phyloP scores from a whole-genome alignment of 495 filamentous ascomycete species.

The Amorphotheca resinae region DNA sequence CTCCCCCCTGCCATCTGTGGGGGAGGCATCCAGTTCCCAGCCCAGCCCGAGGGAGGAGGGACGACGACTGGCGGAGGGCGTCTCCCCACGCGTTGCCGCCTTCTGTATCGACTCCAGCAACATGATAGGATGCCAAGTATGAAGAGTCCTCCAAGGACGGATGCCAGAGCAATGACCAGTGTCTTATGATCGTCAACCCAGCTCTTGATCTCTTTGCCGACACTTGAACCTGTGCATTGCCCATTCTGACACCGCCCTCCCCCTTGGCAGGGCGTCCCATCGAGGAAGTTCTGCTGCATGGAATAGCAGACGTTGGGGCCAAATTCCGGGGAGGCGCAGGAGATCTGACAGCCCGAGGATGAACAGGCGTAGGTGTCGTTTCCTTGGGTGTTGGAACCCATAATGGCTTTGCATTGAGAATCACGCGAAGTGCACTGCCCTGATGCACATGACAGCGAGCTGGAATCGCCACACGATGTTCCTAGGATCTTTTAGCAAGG shows the following conservation, averaged over 20 bases:
- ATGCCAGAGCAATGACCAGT: slow-evolving; percentile 62
- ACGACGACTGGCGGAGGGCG: background rate
- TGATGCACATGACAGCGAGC: slow-evolving; percentile 66
- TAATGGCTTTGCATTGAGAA: slow-evolving; percentile 74
- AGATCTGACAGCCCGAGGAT: slow-evolving; percentile 55
- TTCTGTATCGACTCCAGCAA: slow-evolving; percentile 42
- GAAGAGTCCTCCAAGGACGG: slow-evolving; percentile 54
- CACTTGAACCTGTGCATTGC: slow-evolving; percentile 50
- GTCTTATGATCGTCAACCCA: slow-evolving; percentile 63
- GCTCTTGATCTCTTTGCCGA: slow-evolving; percentile 44
- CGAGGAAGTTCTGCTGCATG: slow-evolving; percentile 86
- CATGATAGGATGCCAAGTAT: slow-evolving; percentile 50
- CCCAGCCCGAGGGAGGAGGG: slow-evolving; percentile 6
- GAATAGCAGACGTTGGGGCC: slow-evolving; percentile 50
- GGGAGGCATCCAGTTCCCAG: background rate
- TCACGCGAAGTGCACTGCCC: slow-evolving; percentile 93
- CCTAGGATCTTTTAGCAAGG: slow-evolving; percentile 10
- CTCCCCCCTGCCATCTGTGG: background rate
- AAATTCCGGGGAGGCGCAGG: slow-evolving; percentile 62
- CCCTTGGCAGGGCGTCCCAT: slow-evolving; percentile 77
- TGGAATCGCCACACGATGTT: slow-evolving; percentile 44
- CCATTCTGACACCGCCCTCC: slow-evolving; percentile 72
- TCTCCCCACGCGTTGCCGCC: slow-evolving; percentile 19
- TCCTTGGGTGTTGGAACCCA: slow-evolving; percentile 57
- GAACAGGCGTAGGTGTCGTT: slow-evolving; percentile 81